phyloP scores from a whole-genome alignment of 495 filamentous ascomycete species.

The Penicillium maclennaniae region DNA sequence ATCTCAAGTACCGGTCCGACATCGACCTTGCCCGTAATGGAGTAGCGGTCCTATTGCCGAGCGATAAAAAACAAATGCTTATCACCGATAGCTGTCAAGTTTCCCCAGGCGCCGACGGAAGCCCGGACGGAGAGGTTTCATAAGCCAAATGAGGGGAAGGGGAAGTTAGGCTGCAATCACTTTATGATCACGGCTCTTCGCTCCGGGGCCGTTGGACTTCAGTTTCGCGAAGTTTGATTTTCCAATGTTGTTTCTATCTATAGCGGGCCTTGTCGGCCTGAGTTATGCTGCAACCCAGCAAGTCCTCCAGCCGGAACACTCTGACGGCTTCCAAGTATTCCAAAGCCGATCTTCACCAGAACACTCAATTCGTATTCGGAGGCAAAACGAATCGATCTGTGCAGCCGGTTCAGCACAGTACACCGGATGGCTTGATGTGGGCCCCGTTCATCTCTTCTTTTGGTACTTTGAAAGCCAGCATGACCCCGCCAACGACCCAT shows the following conservation, averaged over 20 bases:
- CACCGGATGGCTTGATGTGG: conserved; percentile 38
- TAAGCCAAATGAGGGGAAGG: not conserved
- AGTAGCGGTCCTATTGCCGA: not conserved
- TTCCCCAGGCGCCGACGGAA: not conserved
- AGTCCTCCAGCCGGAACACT: not conserved
- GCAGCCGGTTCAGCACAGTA: conserved; percentile 35
- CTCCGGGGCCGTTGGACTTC: not conserved
- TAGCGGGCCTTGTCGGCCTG: not conserved
- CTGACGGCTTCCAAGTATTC: conserved; percentile 15
- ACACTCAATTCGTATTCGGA: conserved; percentile 36
- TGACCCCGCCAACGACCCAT: conserved; percentile 46
- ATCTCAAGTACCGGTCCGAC: not conserved
- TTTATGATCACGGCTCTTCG: not conserved
- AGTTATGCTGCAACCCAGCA: not conserved
- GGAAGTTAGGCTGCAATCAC: not conserved
- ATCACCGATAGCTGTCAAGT: not conserved
- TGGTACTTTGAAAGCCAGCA: conserved; percentile 59
- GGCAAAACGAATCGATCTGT: conserved; percentile 38
- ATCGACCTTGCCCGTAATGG: not conserved
- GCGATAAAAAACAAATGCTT: no score
- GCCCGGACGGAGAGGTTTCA: not conserved
- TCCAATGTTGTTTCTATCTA: not conserved
- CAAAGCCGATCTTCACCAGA: conserved; percentile 22
- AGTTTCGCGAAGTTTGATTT: not conserved
- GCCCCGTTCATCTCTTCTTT: conserved; percentile 39